These are phyloP conservation scores for Fremontodendron californicum DNA, from an alignment of 345 rosid species.

Conservation along the genomic window DNA sequence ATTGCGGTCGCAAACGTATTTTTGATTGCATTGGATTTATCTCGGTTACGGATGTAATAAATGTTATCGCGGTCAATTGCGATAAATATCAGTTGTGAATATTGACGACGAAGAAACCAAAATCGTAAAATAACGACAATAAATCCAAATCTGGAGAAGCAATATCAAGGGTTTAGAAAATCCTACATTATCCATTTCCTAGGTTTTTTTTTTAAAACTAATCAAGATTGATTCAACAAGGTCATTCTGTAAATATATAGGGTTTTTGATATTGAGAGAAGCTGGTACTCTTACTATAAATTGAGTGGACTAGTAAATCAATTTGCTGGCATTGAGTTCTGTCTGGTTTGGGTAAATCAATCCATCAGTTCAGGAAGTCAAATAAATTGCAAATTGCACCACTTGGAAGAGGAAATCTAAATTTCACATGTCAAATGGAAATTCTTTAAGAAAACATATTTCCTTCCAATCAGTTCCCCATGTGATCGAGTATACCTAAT, in stretches of 20 bases:
- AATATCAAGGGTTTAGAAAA: neutral
- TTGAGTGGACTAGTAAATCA: no score
- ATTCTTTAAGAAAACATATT: neutral
- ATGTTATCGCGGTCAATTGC: no score
- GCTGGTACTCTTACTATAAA: neutral
- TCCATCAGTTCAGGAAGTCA: neutral
- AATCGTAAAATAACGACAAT: no score
- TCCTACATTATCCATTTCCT: slow-evolving; percentile 1
- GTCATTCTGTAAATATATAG: no score
- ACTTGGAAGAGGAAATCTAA: neutral
- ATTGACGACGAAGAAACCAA: no score
- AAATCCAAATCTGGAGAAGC: neutral
- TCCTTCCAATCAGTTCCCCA: neutral
- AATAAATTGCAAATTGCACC: neutral
- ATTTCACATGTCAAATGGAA: neutral
- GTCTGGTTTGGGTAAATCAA: neutral
- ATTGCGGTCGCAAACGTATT: no score
- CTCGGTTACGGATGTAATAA: no score
- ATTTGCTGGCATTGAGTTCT: neutral
- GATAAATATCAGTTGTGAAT: no score
- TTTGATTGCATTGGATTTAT: no score
- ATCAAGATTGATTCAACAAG: neutral
- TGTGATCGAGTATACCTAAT: slow-evolving; percentile 2
- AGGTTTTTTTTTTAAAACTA: neutral
- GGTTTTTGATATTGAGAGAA: neutral